These are phyloP conservation scores for Ilyonectria mors-panacis DNA, from an alignment of 2,329 filamentous ascomycete species.

Conservation along the genomic window DNA sequence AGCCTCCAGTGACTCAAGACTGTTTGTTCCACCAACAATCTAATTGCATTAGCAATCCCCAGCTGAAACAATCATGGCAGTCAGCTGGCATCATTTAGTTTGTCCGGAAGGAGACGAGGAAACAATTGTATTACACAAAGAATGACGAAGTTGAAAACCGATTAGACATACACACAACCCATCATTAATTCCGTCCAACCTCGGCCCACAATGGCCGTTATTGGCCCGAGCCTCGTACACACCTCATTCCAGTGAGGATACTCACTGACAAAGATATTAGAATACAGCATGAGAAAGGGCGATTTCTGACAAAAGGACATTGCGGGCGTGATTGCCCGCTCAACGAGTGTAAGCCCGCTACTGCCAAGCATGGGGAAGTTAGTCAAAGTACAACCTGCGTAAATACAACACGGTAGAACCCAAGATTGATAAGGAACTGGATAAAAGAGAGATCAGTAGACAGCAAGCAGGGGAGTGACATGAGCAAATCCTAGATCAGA, in stretches of 20 bases:
- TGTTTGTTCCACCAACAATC: too few relatives aligned
- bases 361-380: neutral
- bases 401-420: neutral
- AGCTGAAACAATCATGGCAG: too few relatives aligned
- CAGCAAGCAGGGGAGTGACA: neutral
- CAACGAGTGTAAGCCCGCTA: neutral
- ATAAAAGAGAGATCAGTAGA: neutral
- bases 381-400: neutral
- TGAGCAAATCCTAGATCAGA: neutral
- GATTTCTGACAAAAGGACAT: neutral
- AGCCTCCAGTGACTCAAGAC: too few relatives aligned
- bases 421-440: neutral
- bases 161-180: neutral
- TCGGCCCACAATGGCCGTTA: neutral
- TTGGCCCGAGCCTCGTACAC: neutral
- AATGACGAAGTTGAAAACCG: neutral
- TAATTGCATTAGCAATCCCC: too few relatives aligned
- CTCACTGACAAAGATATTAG: neutral
- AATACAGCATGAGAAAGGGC: neutral
- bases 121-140: neutral
- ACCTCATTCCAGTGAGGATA: neutral
- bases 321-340: neutral
- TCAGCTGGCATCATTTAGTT: too few relatives aligned
- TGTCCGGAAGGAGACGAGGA: too few relatives aligned
- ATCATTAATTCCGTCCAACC: too few relatives aligned